phyloP scores from a whole-genome alignment of 176 grass and related monocot species.

The Paspalum vaginatum region DNA sequence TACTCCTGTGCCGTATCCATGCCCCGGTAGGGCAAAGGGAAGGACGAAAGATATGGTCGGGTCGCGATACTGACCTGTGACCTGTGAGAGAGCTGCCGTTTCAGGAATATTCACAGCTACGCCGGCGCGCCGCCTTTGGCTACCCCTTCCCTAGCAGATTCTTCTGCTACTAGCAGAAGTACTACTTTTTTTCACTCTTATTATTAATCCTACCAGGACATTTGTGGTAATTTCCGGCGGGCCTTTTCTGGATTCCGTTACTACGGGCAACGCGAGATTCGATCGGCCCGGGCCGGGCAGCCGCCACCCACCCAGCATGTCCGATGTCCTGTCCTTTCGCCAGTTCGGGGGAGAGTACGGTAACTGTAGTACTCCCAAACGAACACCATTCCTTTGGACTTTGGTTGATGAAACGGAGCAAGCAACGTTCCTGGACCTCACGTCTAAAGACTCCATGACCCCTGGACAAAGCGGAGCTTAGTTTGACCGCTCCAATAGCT shows the following conservation, averaged over 20 bases:
- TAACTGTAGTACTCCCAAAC: too few relatives aligned
- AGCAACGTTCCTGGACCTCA: not conserved
- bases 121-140: constrained; percentile 13
- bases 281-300: constrained; percentile 6
- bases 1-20: not conserved
- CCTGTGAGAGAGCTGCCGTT: constrained; percentile 8
- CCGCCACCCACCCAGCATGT: constrained; percentile 17
- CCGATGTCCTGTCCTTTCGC: not conserved
- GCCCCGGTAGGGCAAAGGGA: not conserved
- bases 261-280: constrained; percentile 17
- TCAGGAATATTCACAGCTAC: constrained; percentile 54
- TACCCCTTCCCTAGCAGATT: constrained; percentile 42
- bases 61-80: not conserved
- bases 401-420: not conserved
- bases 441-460: not conserved
- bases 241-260: constrained; percentile 47
- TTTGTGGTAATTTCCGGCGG: constrained; percentile 25
- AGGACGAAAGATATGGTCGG: constrained; percentile 33
- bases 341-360: not conserved
- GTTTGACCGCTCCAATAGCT: not conserved
- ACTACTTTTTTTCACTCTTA: too few relatives aligned
- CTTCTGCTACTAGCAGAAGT: not conserved
- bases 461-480: not conserved
- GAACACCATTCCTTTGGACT: not conserved
- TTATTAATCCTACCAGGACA: too few relatives aligned